Evolutionary conservation across 23 red algal species (phyloP), one percentile per base, ranked within the genome.

Genomic region (Gracilaria domingensis): DNA sequence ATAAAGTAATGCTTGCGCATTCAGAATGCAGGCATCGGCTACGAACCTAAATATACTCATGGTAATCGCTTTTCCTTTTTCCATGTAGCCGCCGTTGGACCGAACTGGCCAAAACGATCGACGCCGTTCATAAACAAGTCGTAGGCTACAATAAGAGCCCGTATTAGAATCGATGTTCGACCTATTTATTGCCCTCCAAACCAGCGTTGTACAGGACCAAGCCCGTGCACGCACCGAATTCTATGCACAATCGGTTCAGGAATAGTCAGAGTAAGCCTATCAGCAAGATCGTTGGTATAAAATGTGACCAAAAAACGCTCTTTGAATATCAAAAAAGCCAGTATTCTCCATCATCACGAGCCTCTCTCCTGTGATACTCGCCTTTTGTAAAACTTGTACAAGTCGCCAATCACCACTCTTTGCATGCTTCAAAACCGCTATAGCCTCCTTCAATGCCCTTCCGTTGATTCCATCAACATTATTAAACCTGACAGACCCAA

Each of bases 21-120:
- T 76, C 21, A 76, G 8, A 49, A 76, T 49, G 23, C n/a, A 7
- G 23, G 71, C 71, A 21, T 49, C 71, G 6, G 36, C 6, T 30
- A 76, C 33, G 71, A 76, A 76, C 5, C n/a, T 76, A 5, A 76
- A 35, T 4, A 49, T 76, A 76, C 71, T 76, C 71, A 76, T 76
- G 4, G 71, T 45, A 6, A 76, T 26, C 71, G 23, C 71, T 76
- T 40, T 49, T 76, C 24, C 42, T 76, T 76, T 34, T 26, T n/a
- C 7, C 8, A 8, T n/a, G 42, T 34, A 24, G 71, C 37, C 8
- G 36, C 36, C 4, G 71, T 76, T 35, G 34, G 36, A 40, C 71
- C 8, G 42, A 45, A 76, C 33, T 76, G 71, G 20, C 36, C 71
- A 34, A 76, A 76, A 5, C 36, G 6, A 26, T 76, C 71, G 21